phyloP scores from a whole-genome alignment of 495 filamentous ascomycete genomes.

The Aspergillus egyptiacus region DNA sequence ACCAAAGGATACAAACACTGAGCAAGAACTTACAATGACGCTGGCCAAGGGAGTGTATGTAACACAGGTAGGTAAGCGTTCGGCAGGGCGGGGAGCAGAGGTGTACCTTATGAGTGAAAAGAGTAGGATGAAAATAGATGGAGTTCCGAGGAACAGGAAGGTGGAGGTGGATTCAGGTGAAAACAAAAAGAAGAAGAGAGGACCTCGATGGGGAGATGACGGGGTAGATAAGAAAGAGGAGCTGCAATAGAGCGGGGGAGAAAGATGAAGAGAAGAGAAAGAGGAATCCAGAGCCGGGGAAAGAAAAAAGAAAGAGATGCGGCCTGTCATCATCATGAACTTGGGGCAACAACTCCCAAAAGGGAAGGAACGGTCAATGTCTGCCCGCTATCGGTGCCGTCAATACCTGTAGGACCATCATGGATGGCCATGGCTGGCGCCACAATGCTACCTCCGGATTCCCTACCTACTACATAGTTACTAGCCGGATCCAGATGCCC shows the following conservation, averaged over 20 bases:
- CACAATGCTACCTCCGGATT: conserved; percentile 7
- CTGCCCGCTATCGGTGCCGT: neutral
- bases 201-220: neutral
- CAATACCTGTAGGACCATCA: too few species aligned
- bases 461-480: neutral
- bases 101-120: neutral
- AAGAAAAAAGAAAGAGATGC: conserved; percentile 3
- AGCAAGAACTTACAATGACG: conserved; percentile 6
- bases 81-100: conserved; percentile 2
- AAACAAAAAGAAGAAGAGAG: conserved; percentile 9
- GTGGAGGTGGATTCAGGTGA: conserved; percentile 4
- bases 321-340: conserved; percentile 6
- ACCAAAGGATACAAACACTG: conserved; percentile 3
- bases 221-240: conserved; percentile 7
- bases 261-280: neutral
- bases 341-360: conserved; percentile 17
- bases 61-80: neutral
- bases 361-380: conserved; percentile 8
- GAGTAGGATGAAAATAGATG: conserved; percentile 2
- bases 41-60: neutral
- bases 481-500: neutral
- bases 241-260: neutral
- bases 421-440: neutral
- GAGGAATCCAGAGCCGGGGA: conserved; percentile 8
- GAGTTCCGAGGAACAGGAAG: conserved; percentile 9